Percentiles rank a stretch among this genome's conserved stretches.
phyloP scores from a whole-genome alignment of 306 rosid genomes.

The Comarum palustre region DNA sequence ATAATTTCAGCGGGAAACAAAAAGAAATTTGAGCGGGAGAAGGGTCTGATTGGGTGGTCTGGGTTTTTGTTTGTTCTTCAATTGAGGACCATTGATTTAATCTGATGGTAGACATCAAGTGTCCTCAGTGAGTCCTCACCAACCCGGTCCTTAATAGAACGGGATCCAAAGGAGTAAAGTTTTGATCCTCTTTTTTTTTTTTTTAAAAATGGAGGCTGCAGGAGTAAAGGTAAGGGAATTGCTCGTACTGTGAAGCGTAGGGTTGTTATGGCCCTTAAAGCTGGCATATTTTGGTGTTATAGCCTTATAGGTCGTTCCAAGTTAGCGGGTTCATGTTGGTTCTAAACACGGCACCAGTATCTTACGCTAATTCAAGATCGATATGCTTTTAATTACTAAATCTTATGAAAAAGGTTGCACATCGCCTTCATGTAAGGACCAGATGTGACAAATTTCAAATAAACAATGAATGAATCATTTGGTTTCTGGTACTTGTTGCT shows the following conservation, averaged over 20 bases:
- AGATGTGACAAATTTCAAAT: background rate
- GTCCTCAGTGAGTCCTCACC: too few relatives aligned
- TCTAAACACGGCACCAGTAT: background rate
- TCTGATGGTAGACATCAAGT: too few relatives aligned
- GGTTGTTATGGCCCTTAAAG: background rate
- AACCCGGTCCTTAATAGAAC: too few relatives aligned
- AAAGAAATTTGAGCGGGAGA: too few relatives aligned
- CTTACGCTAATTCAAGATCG: background rate
- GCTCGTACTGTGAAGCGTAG: background rate
- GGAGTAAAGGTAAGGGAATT: too few relatives aligned
- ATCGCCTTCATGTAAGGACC: background rate
- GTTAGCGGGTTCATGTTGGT: background rate
- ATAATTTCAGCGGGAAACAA: too few relatives aligned
- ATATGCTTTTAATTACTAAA: background rate
- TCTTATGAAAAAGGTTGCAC: conserved; percentile 1
- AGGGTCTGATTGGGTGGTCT: too few relatives aligned
- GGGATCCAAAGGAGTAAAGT: too few relatives aligned
- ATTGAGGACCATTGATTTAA: too few relatives aligned
- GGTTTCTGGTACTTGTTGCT: background rate
- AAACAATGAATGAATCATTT: background rate
- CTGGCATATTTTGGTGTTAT: background rate
- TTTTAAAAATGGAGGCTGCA: too few relatives aligned
- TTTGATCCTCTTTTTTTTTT: too few relatives aligned
- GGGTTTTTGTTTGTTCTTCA: too few relatives aligned
- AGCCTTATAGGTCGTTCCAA: background rate